Evolutionary conservation across 2,329 filamentous ascomycete species (phyloP), one percentile per base, ranked within the genome.

Genomic region (Alternaria consortialis): DNA sequence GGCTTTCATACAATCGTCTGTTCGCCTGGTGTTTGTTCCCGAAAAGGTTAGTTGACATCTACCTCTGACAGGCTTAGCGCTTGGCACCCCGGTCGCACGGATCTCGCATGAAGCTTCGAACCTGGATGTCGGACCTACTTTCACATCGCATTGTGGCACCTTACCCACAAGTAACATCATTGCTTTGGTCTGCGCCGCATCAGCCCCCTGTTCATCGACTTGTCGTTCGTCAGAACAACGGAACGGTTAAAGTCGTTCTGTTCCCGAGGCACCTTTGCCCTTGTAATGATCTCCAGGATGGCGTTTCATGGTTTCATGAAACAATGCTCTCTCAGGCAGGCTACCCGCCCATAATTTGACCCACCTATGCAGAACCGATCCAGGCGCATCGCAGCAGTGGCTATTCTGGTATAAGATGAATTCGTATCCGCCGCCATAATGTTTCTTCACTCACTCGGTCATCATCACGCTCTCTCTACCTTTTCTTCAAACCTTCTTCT

Each of bases 241-340:
- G 34, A 40, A 25, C 43, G 43, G 43, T 39, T 48, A 50, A 56
- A 56, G 34, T 48, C 42, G 43, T 27, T 23, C 23, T 29, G 29
- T 34, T 40, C 27, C 43, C 43, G 53, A 56, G 53, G 53, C 17
- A 34, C 32, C 46, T 50, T 34, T 50, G 13, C 46, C 46, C 13
- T 50, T 37, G 46, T 34, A 65, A 70, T 70, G 68, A 70, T 72
- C 63, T 63, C 61, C 69, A 70, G 67, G 68, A 65, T 56, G 54
- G 46, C 32, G 67, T 71, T 71, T 73, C 66, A 68, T 27, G n/a
- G 53, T 57, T 51, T 56, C 53, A 56, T 64, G 62, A 65, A 67
- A 70, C 64, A 60, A 65, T 32, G 27, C 43, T 58, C 54, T 42
- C 44, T 36, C 20, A 32, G 27, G 23, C 23, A 42, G 34, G 29